Evolutionary conservation across 2,329 filamentous ascomycete species (phyloP), one percentile per base, ranked within the genome.

Genomic region (Tympanopsis confertula): DNA sequence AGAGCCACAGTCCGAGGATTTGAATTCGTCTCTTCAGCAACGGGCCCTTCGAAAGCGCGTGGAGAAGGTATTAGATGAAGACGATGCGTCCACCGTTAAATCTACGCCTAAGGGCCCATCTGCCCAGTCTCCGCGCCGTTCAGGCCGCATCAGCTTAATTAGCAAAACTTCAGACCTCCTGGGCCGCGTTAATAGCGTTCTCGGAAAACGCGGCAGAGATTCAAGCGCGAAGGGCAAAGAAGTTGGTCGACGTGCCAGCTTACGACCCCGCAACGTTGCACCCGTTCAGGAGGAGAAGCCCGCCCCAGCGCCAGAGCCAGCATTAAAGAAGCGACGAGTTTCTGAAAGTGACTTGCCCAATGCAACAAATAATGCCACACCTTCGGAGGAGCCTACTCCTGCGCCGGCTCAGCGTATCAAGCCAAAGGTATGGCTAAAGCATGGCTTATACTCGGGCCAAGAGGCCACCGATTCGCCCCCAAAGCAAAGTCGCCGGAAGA

Each of bases 371-470:
- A 17, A 32, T 14, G 19, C 10, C 12, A 26, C 24, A 10, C 10
- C 24, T 28, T 10, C 24, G 24, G 10, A 28, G n/a, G n/a, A 28
- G n/a, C 10, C 30, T 7, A 17, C 30, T 44, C 45, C 10, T 48
- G 46, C 14, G 48, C 49, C 49, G 41, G 24, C 37, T 12, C 17
- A 35, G 5, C 24, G 37, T 19, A 41, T 61, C 43, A 54, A 49
- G 19, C 54, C 58, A 26, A 78, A 78, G 55, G 59, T 61, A 38
- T 80, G 72, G 70, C 54, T 75, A 41, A 53, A 55, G 19, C 68
- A 74, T 46, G 75, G 74, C 5, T 56, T 80, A n/a, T 80, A 74
- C 43, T 67, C 68, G 3, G 75, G 75, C 13, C 74, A 79, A 48
- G 56, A 63, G 30, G 51, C 57, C 3, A 50, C 56, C 14, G 58